phyloP scores from a whole-genome alignment of 345 rosid species.

The Hypericum androsaemum region DNA sequence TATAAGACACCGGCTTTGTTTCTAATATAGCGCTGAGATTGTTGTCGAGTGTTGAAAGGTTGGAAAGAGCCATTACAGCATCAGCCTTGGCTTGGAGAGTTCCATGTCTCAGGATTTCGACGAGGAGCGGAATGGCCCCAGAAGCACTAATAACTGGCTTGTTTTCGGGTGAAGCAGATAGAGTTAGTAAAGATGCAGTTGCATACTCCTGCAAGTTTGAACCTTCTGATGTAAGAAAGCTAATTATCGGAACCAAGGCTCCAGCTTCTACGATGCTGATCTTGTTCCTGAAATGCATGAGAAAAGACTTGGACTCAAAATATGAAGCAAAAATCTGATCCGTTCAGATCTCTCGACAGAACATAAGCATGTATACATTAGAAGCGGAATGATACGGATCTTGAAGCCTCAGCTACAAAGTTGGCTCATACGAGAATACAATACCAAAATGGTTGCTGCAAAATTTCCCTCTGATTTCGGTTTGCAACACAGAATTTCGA shows the following conservation, averaged over 20 bases:
- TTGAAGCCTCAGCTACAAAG: no score
- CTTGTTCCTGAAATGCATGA: slow-evolving; percentile 61
- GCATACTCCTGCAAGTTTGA: slow-evolving; percentile 62
- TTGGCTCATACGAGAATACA: no score
- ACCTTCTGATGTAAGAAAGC: slow-evolving; percentile 53
- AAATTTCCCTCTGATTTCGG: no score
- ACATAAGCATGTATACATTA: no score
- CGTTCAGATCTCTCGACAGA: no score
- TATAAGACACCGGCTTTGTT: slow-evolving; percentile 52
- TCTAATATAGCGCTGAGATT: slow-evolving; percentile 41
- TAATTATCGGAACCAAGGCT: slow-evolving; percentile 64
- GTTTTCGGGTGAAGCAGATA: slow-evolving; percentile 72
- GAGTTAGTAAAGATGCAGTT: slow-evolving; percentile 75
- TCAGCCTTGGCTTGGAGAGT: slow-evolving; percentile 70
- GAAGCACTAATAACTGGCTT: slow-evolving; percentile 67
- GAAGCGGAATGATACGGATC: no score
- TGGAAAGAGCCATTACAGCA: slow-evolving; percentile 66
- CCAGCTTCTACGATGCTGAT: slow-evolving; percentile 82
- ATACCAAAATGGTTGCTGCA: no score
- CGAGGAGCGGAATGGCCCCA: slow-evolving; percentile 78
- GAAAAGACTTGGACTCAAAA: background rate
- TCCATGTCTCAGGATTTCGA: slow-evolving; percentile 53
- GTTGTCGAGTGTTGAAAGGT: slow-evolving; percentile 59
- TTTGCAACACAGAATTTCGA: no score
- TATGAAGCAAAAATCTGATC: no score